A percentile compares a stretch with the other conserved stretches of the same genome.
Conservation (phyloP, 2,329 filamentous ascomycete genomes). For the Botrytis fragariae region DNA sequence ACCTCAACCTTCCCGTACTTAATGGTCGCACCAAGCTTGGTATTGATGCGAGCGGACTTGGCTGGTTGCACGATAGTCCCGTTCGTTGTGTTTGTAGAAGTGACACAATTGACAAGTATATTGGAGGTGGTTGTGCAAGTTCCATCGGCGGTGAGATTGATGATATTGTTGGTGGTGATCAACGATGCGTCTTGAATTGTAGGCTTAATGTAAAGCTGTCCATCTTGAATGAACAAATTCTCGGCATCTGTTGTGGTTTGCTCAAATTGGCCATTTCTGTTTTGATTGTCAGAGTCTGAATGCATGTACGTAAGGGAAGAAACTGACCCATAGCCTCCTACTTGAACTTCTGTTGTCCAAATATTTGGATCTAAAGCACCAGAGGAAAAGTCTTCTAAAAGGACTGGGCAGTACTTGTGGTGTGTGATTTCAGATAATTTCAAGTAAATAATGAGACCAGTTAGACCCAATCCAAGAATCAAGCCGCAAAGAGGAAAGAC, state of each 20-base stretch:
- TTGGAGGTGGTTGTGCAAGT: constrained; percentile 60
- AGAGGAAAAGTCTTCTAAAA: constrained; percentile 45
- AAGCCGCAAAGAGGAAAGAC: constrained; percentile 72
- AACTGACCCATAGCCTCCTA: constrained; percentile 46
- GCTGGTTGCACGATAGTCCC: constrained; percentile 74
- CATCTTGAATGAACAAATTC: constrained; percentile 71
- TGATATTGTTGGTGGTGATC: constrained; percentile 62
- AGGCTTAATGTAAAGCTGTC: constrained; percentile 70
- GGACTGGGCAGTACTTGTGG: constrained; percentile 71
- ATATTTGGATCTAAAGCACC: constrained; percentile 39
- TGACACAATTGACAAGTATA: constrained; percentile 59
- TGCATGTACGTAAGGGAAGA: constrained; percentile 45
- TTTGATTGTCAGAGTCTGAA: background rate
- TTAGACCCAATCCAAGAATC: constrained; percentile 62
- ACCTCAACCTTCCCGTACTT: constrained; percentile 82
- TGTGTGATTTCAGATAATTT: constrained; percentile 66
- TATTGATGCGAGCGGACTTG: constrained; percentile 76
- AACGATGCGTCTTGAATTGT: constrained; percentile 69
- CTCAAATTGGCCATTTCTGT: constrained; percentile 77
- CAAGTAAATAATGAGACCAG: constrained; percentile 70
- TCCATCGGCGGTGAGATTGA: constrained; percentile 65
- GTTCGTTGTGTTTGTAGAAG: constrained; percentile 73
- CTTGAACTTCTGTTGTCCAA: constrained; percentile 50
- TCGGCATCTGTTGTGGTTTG: constrained; percentile 68
- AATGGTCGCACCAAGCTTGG: constrained; percentile 67